Conservation (phyloP, 2,329 filamentous ascomycete genomes). For the Colletotrichum acutatum region DNA sequence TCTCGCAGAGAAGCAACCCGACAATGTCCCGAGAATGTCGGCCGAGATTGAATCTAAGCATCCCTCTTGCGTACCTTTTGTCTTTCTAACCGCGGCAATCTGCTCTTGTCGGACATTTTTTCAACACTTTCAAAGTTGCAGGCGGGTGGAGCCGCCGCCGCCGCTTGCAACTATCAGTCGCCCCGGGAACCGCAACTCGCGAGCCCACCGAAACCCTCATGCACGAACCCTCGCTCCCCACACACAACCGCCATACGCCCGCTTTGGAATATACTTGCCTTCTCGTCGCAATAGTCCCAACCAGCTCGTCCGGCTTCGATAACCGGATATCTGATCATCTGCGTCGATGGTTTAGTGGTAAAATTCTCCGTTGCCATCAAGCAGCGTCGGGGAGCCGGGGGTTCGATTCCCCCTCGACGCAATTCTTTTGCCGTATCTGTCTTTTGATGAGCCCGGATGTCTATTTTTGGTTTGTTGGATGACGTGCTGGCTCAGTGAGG, state of each 20-base stretch:
- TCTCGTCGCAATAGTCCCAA: accelerated
- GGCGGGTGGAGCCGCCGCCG: conserved; percentile 4
- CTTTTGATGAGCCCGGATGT: neutral
- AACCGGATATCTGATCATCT: neutral
- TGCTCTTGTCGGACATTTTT: neutral
- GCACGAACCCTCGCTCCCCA: neutral
- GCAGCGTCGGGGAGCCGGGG: conserved; percentile 35
- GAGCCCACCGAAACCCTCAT: conserved; percentile 23
- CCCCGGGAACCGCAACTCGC: conserved; percentile 3
- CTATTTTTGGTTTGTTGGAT: neutral
- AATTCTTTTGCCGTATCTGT: neutral
- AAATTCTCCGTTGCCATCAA: conserved; percentile 35
- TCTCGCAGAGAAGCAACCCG: neutral
- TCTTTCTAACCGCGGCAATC: conserved; percentile 22
- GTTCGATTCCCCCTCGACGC: conserved; percentile 36
- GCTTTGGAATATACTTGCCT: neutral
- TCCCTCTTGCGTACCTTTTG: neutral
- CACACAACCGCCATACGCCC: conserved; percentile 4
- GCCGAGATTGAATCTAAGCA: conserved; percentile 14
- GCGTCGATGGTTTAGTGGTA: conserved; percentile 37
- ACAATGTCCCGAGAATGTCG: neutral
- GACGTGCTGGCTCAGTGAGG: too few species aligned
- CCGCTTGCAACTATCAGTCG: conserved; percentile 17
- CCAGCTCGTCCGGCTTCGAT: neutral
- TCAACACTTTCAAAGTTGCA: neutral